Conservation (phyloP, 116 monocot genomes). For the Dioscorea cayenensis region DNA sequence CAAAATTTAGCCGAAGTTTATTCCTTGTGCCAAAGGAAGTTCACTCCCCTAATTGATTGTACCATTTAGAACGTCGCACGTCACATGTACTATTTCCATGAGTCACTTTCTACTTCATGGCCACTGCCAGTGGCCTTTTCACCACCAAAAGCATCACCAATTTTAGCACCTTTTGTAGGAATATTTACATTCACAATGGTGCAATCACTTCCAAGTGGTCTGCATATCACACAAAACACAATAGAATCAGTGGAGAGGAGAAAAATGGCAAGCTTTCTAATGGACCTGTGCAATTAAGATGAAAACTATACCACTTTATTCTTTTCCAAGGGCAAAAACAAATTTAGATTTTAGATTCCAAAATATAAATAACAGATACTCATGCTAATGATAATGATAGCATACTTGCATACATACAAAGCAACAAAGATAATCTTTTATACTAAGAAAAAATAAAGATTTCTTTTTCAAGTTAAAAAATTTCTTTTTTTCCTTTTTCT, state of each 20-base stretch:
- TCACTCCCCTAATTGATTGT: slow-evolving; percentile 93
- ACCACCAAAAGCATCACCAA: slow-evolving; percentile 98
- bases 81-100: slow-evolving; percentile 97
- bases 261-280: not conserved
- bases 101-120: slow-evolving; percentile 95
- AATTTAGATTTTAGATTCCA: too few species aligned
- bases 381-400: too few species aligned
- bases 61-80: slow-evolving; percentile 94
- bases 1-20: slow-evolving; percentile 67
- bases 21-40: slow-evolving; percentile 90
- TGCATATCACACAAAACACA: slow-evolving; percentile 15
- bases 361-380: too few species aligned
- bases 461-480: too few species aligned
- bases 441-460: too few species aligned
- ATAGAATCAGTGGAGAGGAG: not conserved
- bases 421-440: too few species aligned
- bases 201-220: slow-evolving; percentile 88
- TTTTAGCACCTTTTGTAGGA: slow-evolving; percentile 95
- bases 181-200: slow-evolving; percentile 97
- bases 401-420: too few species aligned
- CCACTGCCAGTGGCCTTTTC: slow-evolving; percentile 98
- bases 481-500: too few species aligned
- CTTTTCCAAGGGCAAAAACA: too few species aligned
- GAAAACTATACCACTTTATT: too few species aligned
- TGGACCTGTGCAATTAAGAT: too few species aligned